Percentiles rank a stretch among this genome's conserved stretches.
Conservation (phyloP, 2,329 filamentous ascomycete species). For the Penicillium sp. region DNA sequence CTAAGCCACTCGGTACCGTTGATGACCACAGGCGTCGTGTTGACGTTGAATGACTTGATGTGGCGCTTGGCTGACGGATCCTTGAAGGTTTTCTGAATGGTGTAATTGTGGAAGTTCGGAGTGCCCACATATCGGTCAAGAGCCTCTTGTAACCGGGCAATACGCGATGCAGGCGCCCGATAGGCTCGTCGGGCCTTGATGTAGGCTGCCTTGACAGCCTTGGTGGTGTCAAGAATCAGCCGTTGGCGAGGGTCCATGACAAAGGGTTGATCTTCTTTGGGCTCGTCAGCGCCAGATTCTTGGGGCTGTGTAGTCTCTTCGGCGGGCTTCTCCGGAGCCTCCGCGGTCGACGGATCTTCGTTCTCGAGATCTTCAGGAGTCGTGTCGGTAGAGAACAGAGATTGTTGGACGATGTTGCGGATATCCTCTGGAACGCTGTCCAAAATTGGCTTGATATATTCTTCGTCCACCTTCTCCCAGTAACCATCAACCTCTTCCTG, state of each 20-base stretch:
- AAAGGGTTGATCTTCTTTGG: slow-evolving; percentile 20
- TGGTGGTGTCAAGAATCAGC: slow-evolving; percentile 66
- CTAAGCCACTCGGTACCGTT: slow-evolving; percentile 94
- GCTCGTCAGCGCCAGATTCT: slow-evolving; percentile 9
- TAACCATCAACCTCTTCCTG: slow-evolving; percentile 79
- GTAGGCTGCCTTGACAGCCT: slow-evolving; percentile 78
- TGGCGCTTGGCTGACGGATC: slow-evolving; percentile 86
- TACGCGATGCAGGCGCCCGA: slow-evolving; percentile 71
- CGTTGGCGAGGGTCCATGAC: slow-evolving; percentile 33
- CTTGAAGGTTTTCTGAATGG: slow-evolving; percentile 77
- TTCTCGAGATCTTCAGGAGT: slow-evolving; percentile 7
- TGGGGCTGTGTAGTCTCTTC: slow-evolving; percentile 5
- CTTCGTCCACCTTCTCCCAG: slow-evolving; percentile 81
- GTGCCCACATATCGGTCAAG: slow-evolving; percentile 80
- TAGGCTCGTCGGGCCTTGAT: slow-evolving; percentile 81
- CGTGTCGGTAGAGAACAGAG: slow-evolving; percentile 39
- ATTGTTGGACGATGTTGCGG: slow-evolving; percentile 42
- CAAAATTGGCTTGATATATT: slow-evolving; percentile 71
- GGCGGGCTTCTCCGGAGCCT: slow-evolving; percentile 13
- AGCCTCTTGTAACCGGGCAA: slow-evolving; percentile 72
- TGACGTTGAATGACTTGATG: slow-evolving; percentile 89
- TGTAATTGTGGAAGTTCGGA: slow-evolving; percentile 96
- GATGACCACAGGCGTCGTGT: slow-evolving; percentile 75
- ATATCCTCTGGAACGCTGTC: slow-evolving; percentile 46
- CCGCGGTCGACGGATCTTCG: slow-evolving; percentile 12